Base-by-base conservation (phyloP, 2,329 filamentous ascomycete species). In the Curvularia sp. region DNA sequence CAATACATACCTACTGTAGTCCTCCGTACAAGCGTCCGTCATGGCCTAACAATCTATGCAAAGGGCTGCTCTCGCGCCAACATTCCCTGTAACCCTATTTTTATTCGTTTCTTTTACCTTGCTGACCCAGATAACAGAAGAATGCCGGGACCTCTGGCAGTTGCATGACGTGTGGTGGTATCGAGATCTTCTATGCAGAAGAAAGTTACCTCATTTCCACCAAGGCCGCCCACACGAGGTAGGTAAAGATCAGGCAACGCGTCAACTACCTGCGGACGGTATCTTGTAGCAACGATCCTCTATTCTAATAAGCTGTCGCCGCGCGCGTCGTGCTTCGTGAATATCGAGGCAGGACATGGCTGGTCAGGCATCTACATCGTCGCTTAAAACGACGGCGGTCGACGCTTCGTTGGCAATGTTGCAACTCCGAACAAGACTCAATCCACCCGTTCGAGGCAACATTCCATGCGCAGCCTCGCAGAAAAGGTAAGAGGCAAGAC, bases 381-480 rank as follows among this genome's bases (percentile, higher is more conserved):
- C 27, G 30, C 21, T 39, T 41, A 48, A 56, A 50, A 56, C 53
- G 49, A 27, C 48, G 53, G 53, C 39, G 47, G 47, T 43, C 21
- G 36, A 46, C 39, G 50, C 23, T 46, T 42, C 15, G 13, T 42
- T 39, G 30, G 23, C 46, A 10, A 4, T 49, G 21, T 13, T 49
- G 23, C 15, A 36, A 30, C 21, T 21, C 23, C 19, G 23, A 38
- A 12, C 23, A 38, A 38, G 15, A 49, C 12, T 49, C 5, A n/a
- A 21, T 32, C 23, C 34, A 38, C 8, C 34, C 47, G 34, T 32
- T 12, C 15, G 18, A 34, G n/a, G 8, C 30, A 19, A 18, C 21
- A 4, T 27, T 8, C 9, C 21, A 27, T 18, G 23, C 19, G 32
- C 47, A 19, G 15, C 15, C 13, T 34, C 18, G 13, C 21, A 19